Evolutionary conservation across 2,329 filamentous ascomycete genomes (phyloP), one percentile per base, ranked within the genome.

Genomic region (Alternaria solani): DNA sequence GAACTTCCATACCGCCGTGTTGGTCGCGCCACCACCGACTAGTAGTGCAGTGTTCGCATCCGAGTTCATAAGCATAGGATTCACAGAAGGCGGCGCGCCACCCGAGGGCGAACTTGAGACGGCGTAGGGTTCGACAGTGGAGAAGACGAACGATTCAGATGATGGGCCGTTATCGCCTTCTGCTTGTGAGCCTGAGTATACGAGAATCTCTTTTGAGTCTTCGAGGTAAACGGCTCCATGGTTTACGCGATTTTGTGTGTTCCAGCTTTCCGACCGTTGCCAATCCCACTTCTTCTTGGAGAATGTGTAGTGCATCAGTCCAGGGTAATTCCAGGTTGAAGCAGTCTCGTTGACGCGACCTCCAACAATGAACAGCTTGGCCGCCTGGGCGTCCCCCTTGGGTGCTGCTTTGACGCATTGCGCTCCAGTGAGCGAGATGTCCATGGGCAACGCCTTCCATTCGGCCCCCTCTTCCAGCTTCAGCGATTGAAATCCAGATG

Each of bases 341-440:
- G 71, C 73, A 7, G 78, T 78, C 49, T 66, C 74, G 32, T 77
- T 78, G 28, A 69, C 66, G 18, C 77, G 73, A 55, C 94, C 94
- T 68, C 94, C 94, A 38, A 98, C 88, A 47, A 97, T 85, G 74
- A 90, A 97, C 30, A 97, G 84, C 26, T 86, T 90, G 5, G 89
- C 84, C 52, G 86, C 80, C 41, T 83, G 81, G 18, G 84, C 75
- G 64, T 91, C 84, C 20, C 84, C 84, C 23, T 81, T 78, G 8
- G 89, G 84, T 25, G 84, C 86, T 38, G 88, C 89, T 56, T 88
- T 89, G 23, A 96, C 90, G 78, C 94, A 98, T 7, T 88, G 87
- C 41, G 87, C 92, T 46, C 91, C 92, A 1, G 87, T 88, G 23
- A 97, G 91, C 18, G 88, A 82, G 62, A 89, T 85, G 49, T 92